A percentile compares a stretch with the other conserved stretches of the same genome.
Evolutionary conservation across 495 filamentous ascomycete species (phyloP).

Genomic region (Terfezia claveryi): DNA sequence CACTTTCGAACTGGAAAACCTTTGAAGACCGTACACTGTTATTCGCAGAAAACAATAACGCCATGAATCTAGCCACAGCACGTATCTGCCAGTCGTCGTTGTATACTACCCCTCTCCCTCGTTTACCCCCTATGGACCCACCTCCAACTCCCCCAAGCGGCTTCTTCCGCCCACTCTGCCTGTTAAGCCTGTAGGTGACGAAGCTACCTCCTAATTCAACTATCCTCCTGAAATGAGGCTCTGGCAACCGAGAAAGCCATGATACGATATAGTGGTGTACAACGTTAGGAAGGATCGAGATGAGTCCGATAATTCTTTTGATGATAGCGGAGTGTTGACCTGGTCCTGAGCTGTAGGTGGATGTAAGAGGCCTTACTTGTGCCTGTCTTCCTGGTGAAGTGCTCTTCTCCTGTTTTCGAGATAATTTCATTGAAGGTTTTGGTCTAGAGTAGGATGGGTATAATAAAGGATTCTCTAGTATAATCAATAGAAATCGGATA

Average conservation of each 20-base stretch:
- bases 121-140: constrained; percentile 11
- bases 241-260: constrained; percentile 59
- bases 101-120: constrained; percentile 38
- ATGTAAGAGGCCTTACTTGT: not conserved
- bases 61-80: constrained; percentile 60
- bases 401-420: constrained; percentile 15
- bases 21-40: constrained; percentile 27
- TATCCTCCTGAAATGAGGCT: constrained; percentile 41
- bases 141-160: not conserved
- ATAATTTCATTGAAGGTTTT: constrained; percentile 8
- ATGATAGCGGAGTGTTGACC: constrained; percentile 59
- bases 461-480: constrained; percentile 63
- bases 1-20: constrained; percentile 11
- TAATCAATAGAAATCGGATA: constrained; percentile 58
- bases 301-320: constrained; percentile 62
- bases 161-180: constrained; percentile 44
- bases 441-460: constrained; percentile 19
- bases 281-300: constrained; percentile 52
- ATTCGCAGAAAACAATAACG: constrained; percentile 66
- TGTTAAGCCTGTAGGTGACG: constrained; percentile 56
- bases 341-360: constrained; percentile 16
- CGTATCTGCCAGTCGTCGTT: constrained; percentile 82
- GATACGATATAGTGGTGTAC: constrained; percentile 68
- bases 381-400: not conserved
- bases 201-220: constrained; percentile 64